These are phyloP conservation scores for Lactuca saligna DNA, from an alignment of 129 eudicot genomes.

Conservation along the genomic window DNA sequence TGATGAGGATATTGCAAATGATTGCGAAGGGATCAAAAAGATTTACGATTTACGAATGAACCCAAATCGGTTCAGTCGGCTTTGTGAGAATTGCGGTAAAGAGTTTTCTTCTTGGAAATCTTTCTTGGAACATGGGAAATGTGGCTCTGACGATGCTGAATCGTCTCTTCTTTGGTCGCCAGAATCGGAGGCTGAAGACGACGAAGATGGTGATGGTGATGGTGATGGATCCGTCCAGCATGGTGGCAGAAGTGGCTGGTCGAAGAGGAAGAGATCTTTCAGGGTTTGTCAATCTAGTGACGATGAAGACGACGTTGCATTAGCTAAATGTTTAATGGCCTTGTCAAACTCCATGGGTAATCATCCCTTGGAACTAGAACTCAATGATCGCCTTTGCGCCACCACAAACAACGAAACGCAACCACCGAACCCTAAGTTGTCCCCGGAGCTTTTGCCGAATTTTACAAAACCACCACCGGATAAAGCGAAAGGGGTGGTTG, in stretches of 20 bases:
- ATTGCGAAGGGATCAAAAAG: conserved; percentile 39
- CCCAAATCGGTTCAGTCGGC: conserved; percentile 48
- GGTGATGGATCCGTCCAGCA: conserved; percentile 1
- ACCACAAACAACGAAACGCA: conserved; percentile 55
- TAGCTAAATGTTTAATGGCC: conserved; percentile 57
- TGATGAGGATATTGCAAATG: conserved; percentile 51
- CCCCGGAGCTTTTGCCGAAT: conserved; percentile 17
- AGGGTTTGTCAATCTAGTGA: conserved; percentile 48
- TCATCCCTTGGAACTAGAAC: conserved; percentile 27
- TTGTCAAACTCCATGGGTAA: conserved; percentile 57
- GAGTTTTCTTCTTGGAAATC: conserved; percentile 77
- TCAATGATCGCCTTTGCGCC: conserved; percentile 41
- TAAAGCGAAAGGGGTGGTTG: conserved; percentile 39
- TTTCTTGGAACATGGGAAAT: conserved; percentile 68
- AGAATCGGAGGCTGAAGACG: conserved; percentile 38
- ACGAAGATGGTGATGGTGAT: conserved; percentile 11
- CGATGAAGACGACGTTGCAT: conserved; percentile 49
- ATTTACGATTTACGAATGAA: conserved; percentile 65
- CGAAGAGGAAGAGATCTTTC: conserved; percentile 62
- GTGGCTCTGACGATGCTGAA: conserved; percentile 56
- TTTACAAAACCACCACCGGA: conserved; percentile 9
- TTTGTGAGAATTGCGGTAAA: conserved; percentile 65
- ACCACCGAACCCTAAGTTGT: conserved; percentile 27
- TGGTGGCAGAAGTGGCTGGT: conserved; percentile 37
- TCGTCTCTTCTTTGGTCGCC: conserved; percentile 49